These are phyloP conservation scores for Mortierella claussenii DNA, from an alignment of 192 early-diverging fungal species.

Conservation along the genomic window DNA sequence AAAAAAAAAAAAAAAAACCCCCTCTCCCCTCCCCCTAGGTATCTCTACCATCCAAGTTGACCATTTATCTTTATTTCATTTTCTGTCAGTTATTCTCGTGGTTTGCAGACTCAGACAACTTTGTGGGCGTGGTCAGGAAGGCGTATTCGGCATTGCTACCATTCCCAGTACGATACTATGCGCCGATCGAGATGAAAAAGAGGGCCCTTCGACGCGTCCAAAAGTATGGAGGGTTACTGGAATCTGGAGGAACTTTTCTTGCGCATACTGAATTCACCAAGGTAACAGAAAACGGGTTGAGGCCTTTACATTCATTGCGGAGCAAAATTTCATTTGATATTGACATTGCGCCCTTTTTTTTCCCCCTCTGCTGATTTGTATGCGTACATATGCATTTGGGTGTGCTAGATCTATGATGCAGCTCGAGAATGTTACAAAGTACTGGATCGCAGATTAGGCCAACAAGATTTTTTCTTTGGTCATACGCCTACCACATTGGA, in stretches of 20 bases:
- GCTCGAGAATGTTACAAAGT: constrained; percentile 71
- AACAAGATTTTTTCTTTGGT: constrained; percentile 85
- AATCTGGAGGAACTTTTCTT: constrained; percentile 15
- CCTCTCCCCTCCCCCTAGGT: background rate
- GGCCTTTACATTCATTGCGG: too few species aligned
- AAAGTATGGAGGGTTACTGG: constrained; percentile 57
- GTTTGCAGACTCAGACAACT: constrained; percentile 86
- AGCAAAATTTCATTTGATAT: background rate
- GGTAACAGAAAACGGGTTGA: too few species aligned
- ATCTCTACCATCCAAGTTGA: background rate
- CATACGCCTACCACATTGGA: constrained; percentile 81
- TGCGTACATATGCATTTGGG: too few species aligned
- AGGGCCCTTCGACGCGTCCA: constrained; percentile 71
- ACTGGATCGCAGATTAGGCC: constrained; percentile 75
- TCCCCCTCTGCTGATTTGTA: too few species aligned
- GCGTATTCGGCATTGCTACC: constrained; percentile 76
- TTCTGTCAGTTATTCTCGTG: constrained; percentile 74
- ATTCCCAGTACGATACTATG: constrained; percentile 71
- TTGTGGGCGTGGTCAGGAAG: constrained; percentile 74
- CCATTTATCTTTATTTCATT: background rate
- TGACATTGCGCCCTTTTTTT: background rate
- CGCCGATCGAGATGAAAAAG: constrained; percentile 78
- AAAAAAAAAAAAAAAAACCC: too few species aligned
- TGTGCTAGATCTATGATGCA: constrained; percentile 71
- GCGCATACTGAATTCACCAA: constrained; percentile 21